Conservation (phyloP, 768 basidiomycete genomes). For the Nidularia sp. region DNA sequence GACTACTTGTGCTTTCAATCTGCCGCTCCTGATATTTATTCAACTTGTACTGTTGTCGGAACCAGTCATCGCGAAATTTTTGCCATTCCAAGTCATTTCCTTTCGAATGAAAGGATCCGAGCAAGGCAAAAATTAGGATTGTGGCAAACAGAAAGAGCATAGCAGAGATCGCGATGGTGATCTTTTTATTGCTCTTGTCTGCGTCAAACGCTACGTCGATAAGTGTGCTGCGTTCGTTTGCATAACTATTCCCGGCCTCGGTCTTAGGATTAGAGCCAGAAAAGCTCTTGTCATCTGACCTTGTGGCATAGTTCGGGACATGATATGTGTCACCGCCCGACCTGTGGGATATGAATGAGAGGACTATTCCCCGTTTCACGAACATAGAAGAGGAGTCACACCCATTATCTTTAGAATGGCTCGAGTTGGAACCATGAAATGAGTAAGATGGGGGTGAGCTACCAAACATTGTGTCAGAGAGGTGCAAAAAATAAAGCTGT, state of each 20-base stretch:
- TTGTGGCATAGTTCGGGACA: constrained; percentile 36
- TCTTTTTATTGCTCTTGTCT: constrained; percentile 21
- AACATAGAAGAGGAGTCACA: constrained; percentile 11
- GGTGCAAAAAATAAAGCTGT: constrained; percentile 16
- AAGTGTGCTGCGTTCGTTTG: constrained; percentile 30
- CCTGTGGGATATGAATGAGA: constrained; percentile 8
- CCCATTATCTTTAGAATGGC: constrained; percentile 34
- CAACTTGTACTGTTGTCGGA: too few species aligned
- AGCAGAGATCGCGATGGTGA: constrained; percentile 15
- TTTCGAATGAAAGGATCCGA: too few species aligned
- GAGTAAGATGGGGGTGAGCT: constrained; percentile 19
- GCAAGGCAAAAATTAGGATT: constrained; percentile 9
- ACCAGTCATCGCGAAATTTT: too few species aligned
- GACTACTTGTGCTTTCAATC: too few species aligned
- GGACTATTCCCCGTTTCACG: neutral
- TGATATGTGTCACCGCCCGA: constrained; percentile 34
- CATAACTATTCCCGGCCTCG: constrained; percentile 20
- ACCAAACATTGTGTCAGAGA: constrained; percentile 14
- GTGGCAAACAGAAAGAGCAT: constrained; percentile 22
- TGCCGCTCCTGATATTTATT: too few species aligned
- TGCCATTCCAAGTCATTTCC: too few species aligned
- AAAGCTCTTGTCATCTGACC: constrained; percentile 14
- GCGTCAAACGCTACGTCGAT: constrained; percentile 31
- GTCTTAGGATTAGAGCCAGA: constrained; percentile 5
- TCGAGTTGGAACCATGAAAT: constrained; percentile 35